A percentile compares a stretch with the other conserved stretches of the same genome.
Evolutionary conservation across 306 rosid genomes (phyloP).

Genomic region (Cicer yamashitae): DNA sequence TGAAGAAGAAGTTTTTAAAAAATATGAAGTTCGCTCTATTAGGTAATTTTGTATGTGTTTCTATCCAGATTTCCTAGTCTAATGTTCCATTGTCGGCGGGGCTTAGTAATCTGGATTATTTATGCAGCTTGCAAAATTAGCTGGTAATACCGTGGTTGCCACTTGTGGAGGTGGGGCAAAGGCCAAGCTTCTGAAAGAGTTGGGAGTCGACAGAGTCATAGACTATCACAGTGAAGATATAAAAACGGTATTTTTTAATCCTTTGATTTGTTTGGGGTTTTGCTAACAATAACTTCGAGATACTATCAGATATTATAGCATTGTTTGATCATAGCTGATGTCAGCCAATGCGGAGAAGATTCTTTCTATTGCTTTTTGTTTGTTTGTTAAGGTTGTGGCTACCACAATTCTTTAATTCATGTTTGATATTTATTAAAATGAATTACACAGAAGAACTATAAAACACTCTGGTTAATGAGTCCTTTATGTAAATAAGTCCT

Average conservation of each 20-base stretch:
- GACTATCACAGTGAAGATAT: slow-evolving; percentile 85
- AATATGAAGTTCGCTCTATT: background rate
- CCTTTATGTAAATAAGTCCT: background rate
- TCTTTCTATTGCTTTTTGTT: background rate
- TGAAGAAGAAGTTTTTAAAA: background rate
- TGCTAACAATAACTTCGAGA: slow-evolving; percentile 3
- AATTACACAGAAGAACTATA: no score
- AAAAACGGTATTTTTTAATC: slow-evolving; percentile 64
- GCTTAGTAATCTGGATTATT: slow-evolving; percentile 37
- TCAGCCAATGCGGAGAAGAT: background rate
- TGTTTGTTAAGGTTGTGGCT: slow-evolving; percentile 18
- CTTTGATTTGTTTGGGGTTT: slow-evolving; percentile 19
- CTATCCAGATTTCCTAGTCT: slow-evolving; percentile 16
- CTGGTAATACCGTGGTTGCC: slow-evolving; percentile 90
- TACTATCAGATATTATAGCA: background rate
- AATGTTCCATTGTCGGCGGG: slow-evolving; percentile 15
- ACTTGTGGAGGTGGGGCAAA: slow-evolving; percentile 91
- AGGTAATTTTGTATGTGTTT: background rate
- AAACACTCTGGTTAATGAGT: background rate
- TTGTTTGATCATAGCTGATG: background rate
- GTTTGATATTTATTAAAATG: slow-evolving; percentile 3
- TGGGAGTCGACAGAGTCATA: slow-evolving; percentile 95
- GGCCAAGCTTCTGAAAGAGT: slow-evolving; percentile 77
- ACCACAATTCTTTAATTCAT: slow-evolving; percentile 23
- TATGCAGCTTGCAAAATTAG: slow-evolving; percentile 88